Base-by-base conservation (phyloP, 768 basidiomycete species). In the Leccinellum luteum region DNA sequence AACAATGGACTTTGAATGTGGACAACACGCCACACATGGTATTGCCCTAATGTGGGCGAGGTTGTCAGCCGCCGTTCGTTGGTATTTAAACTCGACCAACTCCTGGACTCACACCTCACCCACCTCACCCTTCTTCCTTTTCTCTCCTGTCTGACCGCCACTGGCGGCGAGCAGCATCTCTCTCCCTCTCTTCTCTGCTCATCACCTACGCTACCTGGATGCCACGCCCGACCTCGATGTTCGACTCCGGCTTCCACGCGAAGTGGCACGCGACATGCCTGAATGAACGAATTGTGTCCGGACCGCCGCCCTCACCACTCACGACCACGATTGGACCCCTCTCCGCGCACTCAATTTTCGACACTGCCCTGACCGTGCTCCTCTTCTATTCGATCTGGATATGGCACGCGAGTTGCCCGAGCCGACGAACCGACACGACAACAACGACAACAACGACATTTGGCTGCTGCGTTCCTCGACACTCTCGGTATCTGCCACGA, bases 31-130 rank as follows among this genome's bases (percentile, higher is more conserved):
- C 57, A 59, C 48, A 32, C 15, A 48, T 48, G 44, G 32, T 28
- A 32, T 53, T 32, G 9, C n/a, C 28, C 28, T 15, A 44, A n/a
- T 56, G 44, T 38, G 28, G 25, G 32, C 56, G 13, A 21, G 25
- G 4, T 25, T 14, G 60, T 63, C 60, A 61, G 60, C 60, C 60
- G 28, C 60, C 55, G 10, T 1, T 43, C 8, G 17, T 6, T 4
- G 38, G 61, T 61, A 61, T 61, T 52, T 63, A 61, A 63, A 6
- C 45, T 8, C 35, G 23, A 25, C 51, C 41, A 45, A 27, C 15
- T 34, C 6, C 30, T 30, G 15, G 30, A 38, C 10, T 35, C 13
- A 4, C 28, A 6, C 35, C 15, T 38, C 59, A 12, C 28, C 38
- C 47, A 21, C 14, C 4, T 43, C 10, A 32, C 25, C 15, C 28